A percentile compares a stretch with the other conserved stretches of the same genome.
Evolutionary conservation across 192 early-diverging fungal species (phyloP).

Genomic region (Rhizophagus clarus): DNA sequence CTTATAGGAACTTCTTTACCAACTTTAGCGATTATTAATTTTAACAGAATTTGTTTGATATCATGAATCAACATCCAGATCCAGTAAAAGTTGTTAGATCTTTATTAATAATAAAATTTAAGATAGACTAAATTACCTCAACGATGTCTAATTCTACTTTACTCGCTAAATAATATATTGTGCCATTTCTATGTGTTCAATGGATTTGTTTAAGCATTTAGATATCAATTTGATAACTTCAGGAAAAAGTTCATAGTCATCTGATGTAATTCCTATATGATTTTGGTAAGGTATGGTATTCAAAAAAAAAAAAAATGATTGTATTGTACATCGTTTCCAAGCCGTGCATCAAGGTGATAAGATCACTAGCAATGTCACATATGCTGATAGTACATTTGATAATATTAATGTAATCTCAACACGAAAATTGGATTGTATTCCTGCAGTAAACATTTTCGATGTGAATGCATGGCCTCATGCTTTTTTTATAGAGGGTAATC

Average conservation of each 20-base stretch:
- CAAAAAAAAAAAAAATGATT: slow-evolving; percentile 20
- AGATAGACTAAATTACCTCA: not conserved
- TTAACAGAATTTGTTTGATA: no score
- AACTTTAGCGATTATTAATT: no score
- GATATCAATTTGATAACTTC: not conserved
- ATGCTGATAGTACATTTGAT: not conserved
- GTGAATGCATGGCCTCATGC: not conserved
- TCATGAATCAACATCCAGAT: not conserved
- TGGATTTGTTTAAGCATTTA: not conserved
- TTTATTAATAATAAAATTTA: no score
- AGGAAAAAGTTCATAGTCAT: not conserved
- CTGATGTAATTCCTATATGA: not conserved
- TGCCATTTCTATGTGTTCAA: not conserved
- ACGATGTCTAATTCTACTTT: not conserved
- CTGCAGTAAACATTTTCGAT: not conserved
- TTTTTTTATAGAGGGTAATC: not conserved
- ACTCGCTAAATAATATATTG: slow-evolving; percentile 2
- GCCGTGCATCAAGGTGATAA: not conserved
- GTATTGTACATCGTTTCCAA: not conserved
- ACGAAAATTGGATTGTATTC: not conserved
- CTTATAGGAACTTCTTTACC: no score
- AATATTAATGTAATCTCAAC: slow-evolving; percentile 9
- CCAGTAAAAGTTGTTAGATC: no score
- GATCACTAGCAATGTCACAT: no score
- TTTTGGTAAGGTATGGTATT: not conserved